Conservation (phyloP, 2,329 filamentous ascomycete species). For the Calonectria honghensis region DNA sequence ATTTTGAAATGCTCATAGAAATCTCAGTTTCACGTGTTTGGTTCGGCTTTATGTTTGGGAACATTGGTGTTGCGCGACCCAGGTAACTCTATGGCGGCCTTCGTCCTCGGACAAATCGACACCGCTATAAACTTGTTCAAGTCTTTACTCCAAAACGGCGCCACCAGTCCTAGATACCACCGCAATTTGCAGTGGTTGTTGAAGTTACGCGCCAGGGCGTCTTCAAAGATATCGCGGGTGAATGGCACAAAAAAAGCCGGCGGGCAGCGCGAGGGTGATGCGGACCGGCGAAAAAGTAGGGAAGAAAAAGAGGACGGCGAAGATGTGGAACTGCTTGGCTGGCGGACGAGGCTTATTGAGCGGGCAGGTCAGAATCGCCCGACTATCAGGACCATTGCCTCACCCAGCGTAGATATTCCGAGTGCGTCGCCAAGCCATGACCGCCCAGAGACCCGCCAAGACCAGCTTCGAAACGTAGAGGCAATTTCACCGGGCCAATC, state of each 20-base stretch:
- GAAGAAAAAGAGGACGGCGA: not conserved
- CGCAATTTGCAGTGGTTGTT: not conserved
- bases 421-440: no score
- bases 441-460: no score
- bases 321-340: not conserved
- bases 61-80: not conserved
- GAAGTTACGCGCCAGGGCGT: not conserved
- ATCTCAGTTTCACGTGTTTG: not conserved
- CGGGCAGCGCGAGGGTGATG: not conserved
- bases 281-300: not conserved
- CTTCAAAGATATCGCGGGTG: not conserved
- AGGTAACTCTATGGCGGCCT: not conserved
- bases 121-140: not conserved
- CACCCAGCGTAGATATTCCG: no score
- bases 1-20: no score
- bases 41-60: not conserved
- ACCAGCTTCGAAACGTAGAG: no score
- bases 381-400: not conserved
- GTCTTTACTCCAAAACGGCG: not conserved
- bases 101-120: conserved; percentile 6
- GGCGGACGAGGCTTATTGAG: conserved; percentile 10
- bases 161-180: not conserved
- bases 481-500: not conserved
- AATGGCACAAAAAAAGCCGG: not conserved
- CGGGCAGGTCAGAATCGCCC: not conserved